A percentile compares a stretch with the other conserved stretches of the same genome.
Evolutionary conservation across 306 rosid species (phyloP).

Genomic region (Hylodesmum podocarpum): DNA sequence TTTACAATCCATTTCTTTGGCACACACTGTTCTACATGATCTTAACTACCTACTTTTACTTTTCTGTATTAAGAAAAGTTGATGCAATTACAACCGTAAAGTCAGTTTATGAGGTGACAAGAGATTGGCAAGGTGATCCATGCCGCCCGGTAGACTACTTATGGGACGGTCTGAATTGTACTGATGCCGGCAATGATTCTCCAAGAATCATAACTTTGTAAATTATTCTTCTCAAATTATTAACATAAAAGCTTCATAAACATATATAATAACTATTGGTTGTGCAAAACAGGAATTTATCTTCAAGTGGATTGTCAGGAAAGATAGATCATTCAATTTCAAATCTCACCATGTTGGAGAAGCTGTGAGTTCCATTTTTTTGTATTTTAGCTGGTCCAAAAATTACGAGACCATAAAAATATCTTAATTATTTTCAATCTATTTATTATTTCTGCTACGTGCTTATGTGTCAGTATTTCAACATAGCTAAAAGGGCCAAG

Average conservation of each 20-base stretch:
- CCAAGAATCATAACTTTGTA: conserved; percentile 48
- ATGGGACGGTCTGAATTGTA: conserved; percentile 57
- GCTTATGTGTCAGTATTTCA: background rate
- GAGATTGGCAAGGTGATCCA: conserved; percentile 63
- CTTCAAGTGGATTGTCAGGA: conserved; percentile 46
- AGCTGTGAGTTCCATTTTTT: conserved; percentile 56
- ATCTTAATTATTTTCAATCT: too few relatives aligned
- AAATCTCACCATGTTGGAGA: conserved; percentile 39
- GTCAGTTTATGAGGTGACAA: conserved; percentile 39
- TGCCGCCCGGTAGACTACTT: conserved; percentile 36
- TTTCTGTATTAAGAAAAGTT: conserved; percentile 28
- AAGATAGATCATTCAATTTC: conserved; percentile 33
- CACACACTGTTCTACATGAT: background rate
- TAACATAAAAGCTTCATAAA: background rate
- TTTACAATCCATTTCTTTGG: background rate
- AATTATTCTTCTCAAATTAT: conserved; percentile 8
- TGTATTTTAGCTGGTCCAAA: background rate
- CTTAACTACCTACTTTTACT: background rate
- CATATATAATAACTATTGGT: background rate
- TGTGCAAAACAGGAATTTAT: conserved; percentile 38
- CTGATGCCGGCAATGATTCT: background rate
- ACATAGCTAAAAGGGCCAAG: background rate
- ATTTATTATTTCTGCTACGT: background rate
- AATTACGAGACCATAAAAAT: background rate
- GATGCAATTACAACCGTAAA: conserved; percentile 48